Percentiles rank a stretch among this genome's conserved stretches.
These are phyloP conservation scores for Neophaeococcomyces aloes DNA, from an alignment of 2,329 filamentous ascomycete genomes.

Conservation along the genomic window DNA sequence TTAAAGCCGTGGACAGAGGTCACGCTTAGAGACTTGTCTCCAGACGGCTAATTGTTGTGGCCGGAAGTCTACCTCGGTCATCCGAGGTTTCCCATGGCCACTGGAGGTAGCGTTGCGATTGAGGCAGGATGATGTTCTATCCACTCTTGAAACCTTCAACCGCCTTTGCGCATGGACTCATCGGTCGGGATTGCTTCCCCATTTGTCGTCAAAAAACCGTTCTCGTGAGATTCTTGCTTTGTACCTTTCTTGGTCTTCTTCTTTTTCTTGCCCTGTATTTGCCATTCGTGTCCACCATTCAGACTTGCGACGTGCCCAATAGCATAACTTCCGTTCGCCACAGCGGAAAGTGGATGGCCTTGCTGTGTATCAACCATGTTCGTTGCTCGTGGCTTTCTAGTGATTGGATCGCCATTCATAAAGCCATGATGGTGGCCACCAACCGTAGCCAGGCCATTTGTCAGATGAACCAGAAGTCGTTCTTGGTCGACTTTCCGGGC, in stretches of 20 bases:
- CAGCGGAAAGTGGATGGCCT: background rate
- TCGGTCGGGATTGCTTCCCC: slow-evolving; percentile 33
- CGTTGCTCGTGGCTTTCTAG: background rate
- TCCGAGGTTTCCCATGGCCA: too few relatives aligned
- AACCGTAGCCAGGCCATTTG: slow-evolving; percentile 1
- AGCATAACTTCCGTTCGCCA: slow-evolving; percentile 1
- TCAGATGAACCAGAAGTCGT: slow-evolving; percentile 3
- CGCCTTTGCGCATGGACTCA: slow-evolving; percentile 36
- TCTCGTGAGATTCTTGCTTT: slow-evolving; percentile 27
- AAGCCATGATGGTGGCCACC: slow-evolving; percentile 1
- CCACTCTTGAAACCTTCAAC: slow-evolving; percentile 23
- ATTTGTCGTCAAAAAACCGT: slow-evolving; percentile 23
- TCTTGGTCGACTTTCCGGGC: slow-evolving; percentile 3
- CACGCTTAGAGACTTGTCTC: too few relatives aligned
- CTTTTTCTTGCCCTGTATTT: slow-evolving; percentile 32
- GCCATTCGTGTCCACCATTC: slow-evolving; percentile 25
- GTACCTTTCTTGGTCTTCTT: slow-evolving; percentile 33
- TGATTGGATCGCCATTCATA: background rate
- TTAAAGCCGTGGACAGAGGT: too few relatives aligned
- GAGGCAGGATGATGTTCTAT: too few relatives aligned
- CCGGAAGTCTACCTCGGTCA: too few relatives aligned
- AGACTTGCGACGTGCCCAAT: background rate
- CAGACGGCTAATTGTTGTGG: too few relatives aligned
- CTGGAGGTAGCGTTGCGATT: too few relatives aligned
- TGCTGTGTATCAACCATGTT: background rate